Evolutionary conservation across 805 yeast genomes (phyloP), one percentile per base, ranked within the genome.

Genomic region (Hanseniaspora thailandica): DNA sequence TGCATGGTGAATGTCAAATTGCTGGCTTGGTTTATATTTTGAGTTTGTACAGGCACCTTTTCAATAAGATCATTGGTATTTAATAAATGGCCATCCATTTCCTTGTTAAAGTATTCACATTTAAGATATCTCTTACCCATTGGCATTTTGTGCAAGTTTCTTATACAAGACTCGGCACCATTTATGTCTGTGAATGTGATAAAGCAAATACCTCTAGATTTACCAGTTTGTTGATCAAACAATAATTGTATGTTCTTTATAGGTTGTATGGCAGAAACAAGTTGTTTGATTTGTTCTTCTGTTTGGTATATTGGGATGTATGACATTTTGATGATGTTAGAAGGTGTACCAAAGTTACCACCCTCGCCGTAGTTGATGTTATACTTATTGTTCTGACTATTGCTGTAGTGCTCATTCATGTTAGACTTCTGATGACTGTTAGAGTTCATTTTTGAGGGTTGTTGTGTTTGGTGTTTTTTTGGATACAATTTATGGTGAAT

Each of bases 231-330:
- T 43, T 85, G 82, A 65, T 90, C 97, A 64, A 89, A 86, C 65
- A 86, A 75, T 62, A 90, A 74, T 63, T 82, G 81, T 55, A 86
- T 70, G 53, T 77, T 78, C 25, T 77, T 75, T 1, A 90, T 90
- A 0, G 97, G 96, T 1, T 97, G 97, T 2, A 86, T 93, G 1
- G 94, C 81, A 55, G 75, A 73, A 56, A 95, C 94, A 13, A 90
- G 78, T 57, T 86, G 95, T 59, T 78, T 68, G n/a, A 90, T 82
- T 65, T 89, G 97, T 60, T 87, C 95, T 64, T 90, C 97, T 0
- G 96, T 85, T 62, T 85, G 87, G 62, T 90, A 97, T 63, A 81
- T 87, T 1, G 97, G 97, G 36, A 90, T 84, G 15, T 86, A 82
- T 3, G 96, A 95, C 40, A 89, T 77, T 61, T 84, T 84, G 2